phyloP scores from a whole-genome alignment of 108 stramenopile genomes.

The Conticribra weissflogii region DNA sequence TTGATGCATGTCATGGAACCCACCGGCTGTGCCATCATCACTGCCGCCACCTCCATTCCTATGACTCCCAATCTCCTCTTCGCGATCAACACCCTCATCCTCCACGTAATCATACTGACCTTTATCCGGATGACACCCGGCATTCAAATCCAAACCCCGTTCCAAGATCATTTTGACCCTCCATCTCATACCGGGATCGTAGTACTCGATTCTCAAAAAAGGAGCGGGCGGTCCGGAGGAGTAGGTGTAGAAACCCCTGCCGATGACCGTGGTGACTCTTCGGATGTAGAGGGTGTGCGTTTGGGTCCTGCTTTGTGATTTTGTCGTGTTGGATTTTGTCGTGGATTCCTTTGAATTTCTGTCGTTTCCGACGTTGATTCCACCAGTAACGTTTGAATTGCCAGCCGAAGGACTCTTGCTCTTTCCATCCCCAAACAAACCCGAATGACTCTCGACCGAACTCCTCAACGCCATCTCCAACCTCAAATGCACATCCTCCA shows the following conservation, averaged over 20 bases:
- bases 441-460: conserved; percentile 23
- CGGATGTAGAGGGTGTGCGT: conserved; percentile 56
- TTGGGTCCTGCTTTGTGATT: neutral
- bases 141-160: conserved; percentile 70
- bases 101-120: conserved; percentile 57
- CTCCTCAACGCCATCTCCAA: conserved; percentile 43
- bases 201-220: conserved; percentile 83
- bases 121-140: conserved; percentile 68
- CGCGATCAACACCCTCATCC: too few species aligned
- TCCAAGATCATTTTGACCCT: conserved; percentile 83
- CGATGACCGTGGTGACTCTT: conserved; percentile 66
- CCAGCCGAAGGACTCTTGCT: too few species aligned
- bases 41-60: neutral
- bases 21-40: neutral
- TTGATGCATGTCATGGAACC: neutral
- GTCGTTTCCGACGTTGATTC: neutral
- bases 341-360: conserved; percentile 2
- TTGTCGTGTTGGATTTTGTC: neutral
- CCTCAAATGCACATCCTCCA: conserved; percentile 41
- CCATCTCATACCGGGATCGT: conserved; percentile 82
- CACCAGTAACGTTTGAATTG: neutral
- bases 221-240: conserved; percentile 75
- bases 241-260: conserved; percentile 88
- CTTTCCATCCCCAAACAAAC: too few species aligned
- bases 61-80: too few species aligned